These are phyloP conservation scores for Taiozyma sp. DNA, from an alignment of 1,139 yeast genomes.

Conservation along the genomic window DNA sequence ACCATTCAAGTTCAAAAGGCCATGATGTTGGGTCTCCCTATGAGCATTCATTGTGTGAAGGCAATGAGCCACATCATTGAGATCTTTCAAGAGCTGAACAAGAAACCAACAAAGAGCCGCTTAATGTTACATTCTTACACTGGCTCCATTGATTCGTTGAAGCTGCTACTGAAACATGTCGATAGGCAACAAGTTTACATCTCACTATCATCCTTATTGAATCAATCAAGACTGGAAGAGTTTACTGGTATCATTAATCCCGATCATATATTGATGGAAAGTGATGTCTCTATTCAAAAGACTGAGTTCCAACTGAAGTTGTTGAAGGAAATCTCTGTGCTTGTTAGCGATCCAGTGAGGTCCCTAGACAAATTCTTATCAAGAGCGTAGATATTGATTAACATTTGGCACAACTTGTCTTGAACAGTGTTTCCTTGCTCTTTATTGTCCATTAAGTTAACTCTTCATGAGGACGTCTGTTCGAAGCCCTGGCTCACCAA, in stretches of 20 bases:
- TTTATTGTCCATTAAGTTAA: no score
- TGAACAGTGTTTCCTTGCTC: no score
- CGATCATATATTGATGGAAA: constrained; percentile 6
- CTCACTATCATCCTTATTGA: constrained; percentile 4
- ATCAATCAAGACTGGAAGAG: constrained; percentile 2
- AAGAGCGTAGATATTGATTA: neutral
- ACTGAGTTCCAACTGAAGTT: constrained; percentile 2
- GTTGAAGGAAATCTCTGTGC: neutral
- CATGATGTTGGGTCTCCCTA: constrained; percentile 38
- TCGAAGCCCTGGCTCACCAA: neutral
- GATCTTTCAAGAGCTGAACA: constrained; percentile 12
- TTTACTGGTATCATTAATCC: neutral
- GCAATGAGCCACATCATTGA: constrained; percentile 62
- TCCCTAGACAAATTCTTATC: neutral
- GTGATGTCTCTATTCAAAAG: constrained; percentile 7
- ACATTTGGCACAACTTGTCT: no score
- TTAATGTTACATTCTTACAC: constrained; percentile 11
- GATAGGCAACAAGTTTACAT: constrained; percentile 1
- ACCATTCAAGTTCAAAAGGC: constrained; percentile 53
- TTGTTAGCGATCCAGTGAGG: neutral
- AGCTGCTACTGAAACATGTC: constrained; percentile 2
- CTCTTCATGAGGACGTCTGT: neutral
- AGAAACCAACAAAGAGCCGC: neutral
- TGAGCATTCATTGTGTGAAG: constrained; percentile 84
- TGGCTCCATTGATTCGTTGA: constrained; percentile 9